Evolutionary conservation across 495 filamentous ascomycete genomes (phyloP), one percentile per base, ranked within the genome.

Genomic region (Daldinia bambusicola): DNA sequence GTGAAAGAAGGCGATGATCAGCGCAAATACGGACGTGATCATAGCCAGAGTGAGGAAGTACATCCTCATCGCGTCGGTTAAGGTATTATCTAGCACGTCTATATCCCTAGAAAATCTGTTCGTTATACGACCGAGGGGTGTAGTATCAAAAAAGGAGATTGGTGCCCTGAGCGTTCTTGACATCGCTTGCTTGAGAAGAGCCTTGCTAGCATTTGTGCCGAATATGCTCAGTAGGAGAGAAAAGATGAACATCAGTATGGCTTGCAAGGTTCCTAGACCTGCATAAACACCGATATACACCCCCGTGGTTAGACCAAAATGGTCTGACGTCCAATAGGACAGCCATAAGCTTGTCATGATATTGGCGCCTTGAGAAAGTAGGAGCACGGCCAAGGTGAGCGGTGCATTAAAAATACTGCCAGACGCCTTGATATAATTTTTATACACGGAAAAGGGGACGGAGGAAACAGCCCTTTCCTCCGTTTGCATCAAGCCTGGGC

Each of bases 131-230:
- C 95, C 95, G 0, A 98, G 82, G 1, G 95, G 95, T 0, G 95
- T 99, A 0, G 95, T 98, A 71, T 98, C 95, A 82, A 98, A 98
- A 84, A 98, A 98, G 4, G 90, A 90, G 94, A 98, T 97, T 0
- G 95, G 95, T 0, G 95, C 95, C 53, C 94, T 87, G 43, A 99
- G 84, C 0, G 93, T 92, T 48, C 90, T 87, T 10, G 79, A 85
- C 81, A 98, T 91, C 22, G 95, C 94, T n/a, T 88, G 81, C 10
- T 91, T 87, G 45, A 98, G 85, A 85, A 98, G 93, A n/a, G 84
- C 85, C 77, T 90, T 93, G 75, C 90, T 93, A 6, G 94, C 86
- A 9, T 84, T 88, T 0, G 95, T 97, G 41, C 94, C 93, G 69
- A 91, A 86, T 38, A 94, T 86, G 2, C 93, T 92, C 18, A 95